phyloP scores from a whole-genome alignment of 371 early-diverging fungal genomes.

The Cokeromyces recurvatus region DNA sequence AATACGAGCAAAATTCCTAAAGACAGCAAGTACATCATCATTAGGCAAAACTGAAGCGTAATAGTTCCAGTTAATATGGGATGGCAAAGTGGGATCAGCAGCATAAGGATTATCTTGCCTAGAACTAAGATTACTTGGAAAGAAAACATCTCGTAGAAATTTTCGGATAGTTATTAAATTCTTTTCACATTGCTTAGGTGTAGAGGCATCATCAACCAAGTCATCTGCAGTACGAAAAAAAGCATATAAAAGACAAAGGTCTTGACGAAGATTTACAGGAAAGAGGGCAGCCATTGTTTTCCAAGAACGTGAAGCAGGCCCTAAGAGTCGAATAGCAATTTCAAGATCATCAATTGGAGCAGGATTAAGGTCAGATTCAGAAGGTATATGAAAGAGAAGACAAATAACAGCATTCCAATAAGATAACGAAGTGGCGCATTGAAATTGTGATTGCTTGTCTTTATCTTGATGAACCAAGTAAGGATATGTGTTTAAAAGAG shows the following conservation, averaged over 20 bases:
- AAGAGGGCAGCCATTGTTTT: constrained; percentile 47
- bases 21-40: constrained; percentile 20
- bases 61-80: constrained; percentile 27
- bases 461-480: constrained; percentile 13
- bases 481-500: constrained; percentile 32
- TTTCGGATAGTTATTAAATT: constrained; percentile 25
- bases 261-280: constrained; percentile 43
- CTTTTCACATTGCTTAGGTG: constrained; percentile 13
- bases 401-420: constrained; percentile 21
- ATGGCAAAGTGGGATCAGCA: constrained; percentile 10
- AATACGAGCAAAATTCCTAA: constrained; percentile 34
- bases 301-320: constrained; percentile 46
- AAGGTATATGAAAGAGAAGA: constrained; percentile 15
- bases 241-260: constrained; percentile 47
- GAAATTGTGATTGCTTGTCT: constrained; percentile 13
- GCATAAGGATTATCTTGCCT: too few species aligned
- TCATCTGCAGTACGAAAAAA: constrained; percentile 58
- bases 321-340: constrained; percentile 22
- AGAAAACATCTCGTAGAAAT: constrained; percentile 22
- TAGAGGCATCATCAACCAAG: constrained; percentile 42
- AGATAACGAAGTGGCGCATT: constrained; percentile 10
- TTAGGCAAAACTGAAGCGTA: constrained; percentile 16
- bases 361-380: constrained; percentile 20
- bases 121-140: background rate
- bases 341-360: constrained; percentile 28